Evolutionary conservation across 306 rosid species (phyloP).

Genomic region (Cicer judaicum): DNA sequence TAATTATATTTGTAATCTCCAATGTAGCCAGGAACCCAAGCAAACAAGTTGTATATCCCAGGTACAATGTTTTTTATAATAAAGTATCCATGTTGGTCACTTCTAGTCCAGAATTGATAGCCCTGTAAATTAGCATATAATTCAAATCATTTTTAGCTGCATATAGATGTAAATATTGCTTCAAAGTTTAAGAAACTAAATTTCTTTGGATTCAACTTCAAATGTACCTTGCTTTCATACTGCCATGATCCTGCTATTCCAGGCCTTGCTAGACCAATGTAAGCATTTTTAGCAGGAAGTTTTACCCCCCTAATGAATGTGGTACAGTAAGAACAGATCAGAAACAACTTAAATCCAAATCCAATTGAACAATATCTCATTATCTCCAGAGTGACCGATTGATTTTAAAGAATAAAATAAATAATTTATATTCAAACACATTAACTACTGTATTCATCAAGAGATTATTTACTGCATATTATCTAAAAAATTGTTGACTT

Average conservation of each 20-base stretch:
- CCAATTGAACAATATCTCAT: too few species aligned
- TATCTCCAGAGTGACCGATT: too few species aligned
- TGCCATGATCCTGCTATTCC: constrained; percentile 86
- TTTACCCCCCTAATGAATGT: constrained; percentile 31
- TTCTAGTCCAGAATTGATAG: constrained; percentile 82
- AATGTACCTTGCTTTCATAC: constrained; percentile 69
- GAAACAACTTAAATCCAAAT: too few species aligned
- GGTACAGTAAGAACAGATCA: not conserved
- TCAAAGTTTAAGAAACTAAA: constrained; percentile 21
- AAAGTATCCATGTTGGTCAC: constrained; percentile 61
- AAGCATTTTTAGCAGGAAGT: constrained; percentile 51
- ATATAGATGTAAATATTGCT: not conserved
- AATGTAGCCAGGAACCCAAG: constrained; percentile 78
- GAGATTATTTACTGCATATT: not conserved
- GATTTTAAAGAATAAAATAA: too few species aligned
- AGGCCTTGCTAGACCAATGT: constrained; percentile 73
- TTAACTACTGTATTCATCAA: not conserved
- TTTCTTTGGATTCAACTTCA: not conserved
- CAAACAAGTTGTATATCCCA: constrained; percentile 72
- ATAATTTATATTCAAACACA: not conserved
- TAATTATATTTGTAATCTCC: constrained; percentile 69
- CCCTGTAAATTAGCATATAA: constrained; percentile 53
- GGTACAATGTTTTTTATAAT: constrained; percentile 57
- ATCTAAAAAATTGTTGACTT: not conserved
- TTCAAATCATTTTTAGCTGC: constrained; percentile 1